These are phyloP conservation scores for Dujonia santamariae DNA, from an alignment of 1,139 yeast genomes.

Conservation along the genomic window DNA sequence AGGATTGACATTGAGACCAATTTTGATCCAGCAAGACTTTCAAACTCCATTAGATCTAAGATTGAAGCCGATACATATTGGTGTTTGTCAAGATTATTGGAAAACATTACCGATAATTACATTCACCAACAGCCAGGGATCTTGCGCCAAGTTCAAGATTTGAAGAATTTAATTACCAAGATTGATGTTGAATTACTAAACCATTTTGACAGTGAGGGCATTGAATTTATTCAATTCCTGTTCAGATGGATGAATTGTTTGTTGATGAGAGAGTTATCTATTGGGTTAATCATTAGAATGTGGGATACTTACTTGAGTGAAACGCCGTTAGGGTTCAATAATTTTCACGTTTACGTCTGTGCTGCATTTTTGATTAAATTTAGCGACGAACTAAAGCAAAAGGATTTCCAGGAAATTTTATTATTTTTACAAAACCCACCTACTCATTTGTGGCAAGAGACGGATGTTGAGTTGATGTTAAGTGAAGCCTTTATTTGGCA, in stretches of 20 bases:
- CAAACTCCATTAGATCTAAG: slow-evolving; percentile 39
- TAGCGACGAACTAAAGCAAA: slow-evolving; percentile 69
- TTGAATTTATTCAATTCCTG: slow-evolving; percentile 91
- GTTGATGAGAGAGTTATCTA: slow-evolving; percentile 86
- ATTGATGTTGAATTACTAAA: slow-evolving; percentile 71
- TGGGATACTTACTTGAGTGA: slow-evolving; percentile 97
- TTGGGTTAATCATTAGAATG: slow-evolving; percentile 81
- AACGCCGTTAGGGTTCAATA: slow-evolving; percentile 83
- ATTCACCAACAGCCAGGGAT: slow-evolving; percentile 99
- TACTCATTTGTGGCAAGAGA: slow-evolving; percentile 79
- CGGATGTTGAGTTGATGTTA: slow-evolving; percentile 83
- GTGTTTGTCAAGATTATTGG: slow-evolving; percentile 88
- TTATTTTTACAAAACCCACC: slow-evolving; percentile 89
- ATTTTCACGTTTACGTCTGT: slow-evolving; percentile 94
- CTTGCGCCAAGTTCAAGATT: slow-evolving; percentile 79
- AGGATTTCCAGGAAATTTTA: slow-evolving; percentile 93
- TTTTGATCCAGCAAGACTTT: slow-evolving; percentile 63
- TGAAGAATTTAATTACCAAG: slow-evolving; percentile 72
- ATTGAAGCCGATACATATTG: slow-evolving; percentile 95
- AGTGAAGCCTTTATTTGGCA: slow-evolving; percentile 99
- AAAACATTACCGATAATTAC: slow-evolving; percentile 93
- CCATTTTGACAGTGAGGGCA: slow-evolving; percentile 76
- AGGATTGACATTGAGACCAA: slow-evolving; percentile 20
- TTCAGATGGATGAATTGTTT: slow-evolving; percentile 99
- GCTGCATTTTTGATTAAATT: slow-evolving; percentile 95